phyloP scores from a whole-genome alignment of 768 basidiomycete genomes.

The Epithele typhae region DNA sequence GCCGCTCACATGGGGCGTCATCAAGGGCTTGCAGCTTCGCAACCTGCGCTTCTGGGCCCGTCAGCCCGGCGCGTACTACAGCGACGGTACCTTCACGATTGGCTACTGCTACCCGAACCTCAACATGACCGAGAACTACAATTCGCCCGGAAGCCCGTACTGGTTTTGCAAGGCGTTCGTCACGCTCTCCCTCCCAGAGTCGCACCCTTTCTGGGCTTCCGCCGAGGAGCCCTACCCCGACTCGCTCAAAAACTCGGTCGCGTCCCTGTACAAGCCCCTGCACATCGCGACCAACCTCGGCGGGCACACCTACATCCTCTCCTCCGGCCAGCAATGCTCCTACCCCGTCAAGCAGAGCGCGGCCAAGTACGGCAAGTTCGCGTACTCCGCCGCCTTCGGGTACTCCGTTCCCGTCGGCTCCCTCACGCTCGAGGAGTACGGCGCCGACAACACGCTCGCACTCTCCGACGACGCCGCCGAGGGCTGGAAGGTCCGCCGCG shows the following conservation, averaged over 20 bases:
- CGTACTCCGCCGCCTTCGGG: constrained; percentile 74
- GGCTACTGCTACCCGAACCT: constrained; percentile 69
- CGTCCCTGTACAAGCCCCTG: constrained; percentile 54
- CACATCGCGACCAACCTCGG: constrained; percentile 64
- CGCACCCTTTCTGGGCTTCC: constrained; percentile 70
- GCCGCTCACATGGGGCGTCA: constrained; percentile 68
- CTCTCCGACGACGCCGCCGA: constrained; percentile 69
- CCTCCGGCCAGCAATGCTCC: constrained; percentile 74
- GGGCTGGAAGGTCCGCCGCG: constrained; percentile 65
- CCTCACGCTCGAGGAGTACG: constrained; percentile 66
- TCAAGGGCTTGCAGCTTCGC: constrained; percentile 70
- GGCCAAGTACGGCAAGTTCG: constrained; percentile 76
- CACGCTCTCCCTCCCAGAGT: constrained; percentile 55
- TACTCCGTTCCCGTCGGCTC: constrained; percentile 64
- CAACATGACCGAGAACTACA: constrained; percentile 78
- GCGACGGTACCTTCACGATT: constrained; percentile 69
- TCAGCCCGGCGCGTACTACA: constrained; percentile 55
- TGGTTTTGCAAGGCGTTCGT: constrained; percentile 82
- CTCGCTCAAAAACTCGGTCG: constrained; percentile 40
- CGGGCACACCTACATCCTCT: constrained; percentile 66
- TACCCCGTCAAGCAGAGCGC: constrained; percentile 77
- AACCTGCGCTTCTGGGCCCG: constrained; percentile 71
- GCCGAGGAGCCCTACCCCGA: constrained; percentile 63
- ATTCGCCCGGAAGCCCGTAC: constrained; percentile 73
- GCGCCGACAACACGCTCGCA: constrained; percentile 67